Evolutionary conservation across 768 basidiomycete genomes (phyloP), one percentile per base, ranked within the genome.

Genomic region (Russula emetica): DNA sequence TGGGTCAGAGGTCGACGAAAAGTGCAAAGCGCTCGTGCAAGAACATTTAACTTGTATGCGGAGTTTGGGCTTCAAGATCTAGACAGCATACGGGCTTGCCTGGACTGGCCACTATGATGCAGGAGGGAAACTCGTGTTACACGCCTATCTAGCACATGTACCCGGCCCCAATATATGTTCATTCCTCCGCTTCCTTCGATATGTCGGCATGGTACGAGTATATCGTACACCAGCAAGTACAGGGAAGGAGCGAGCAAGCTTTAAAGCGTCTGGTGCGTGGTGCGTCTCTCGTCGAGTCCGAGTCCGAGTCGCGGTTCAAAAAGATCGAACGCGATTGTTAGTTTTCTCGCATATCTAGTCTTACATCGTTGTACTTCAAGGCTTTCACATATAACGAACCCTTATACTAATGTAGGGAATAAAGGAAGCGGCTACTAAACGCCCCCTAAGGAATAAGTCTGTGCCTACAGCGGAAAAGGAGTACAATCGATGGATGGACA

Each of bases 11-110:
- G 88, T 89, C 7, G 80, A 83, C 61, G 87, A 87, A 62, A 86
- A 88, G 72, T 99, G 97, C 78, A 85, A 80, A 70, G 84, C 89
- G 56, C 76, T 94, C 52, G 82, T 99, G 5, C 81, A 85, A 71
- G 82, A 79, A 63, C 96, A 98, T 69, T 78, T 93, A 56, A 83
- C 87, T 14, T 99, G 97, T 78, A 99, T 99, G 97, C 82, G 86
- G 45, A 77, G 81, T 20, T 82, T 92, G 55, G 96, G 96, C 13
- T 98, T 98, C 83, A 90, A 93, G 69, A 74, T 91, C 13, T 91
- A 78, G 67, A 54, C n/a, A 8, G 10, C 5, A 38, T 18, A 18
- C n/a, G n/a, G n/a, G n/a, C n/a, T n/a, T n/a, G n/a, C n/a, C n/a
- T n/a, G n/a, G n/a, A n/a, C n/a, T 26, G 24, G 49, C 49, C 24